Conservation (phyloP, 164 flowering plant genomes). For the Magnolia officinalis region DNA sequence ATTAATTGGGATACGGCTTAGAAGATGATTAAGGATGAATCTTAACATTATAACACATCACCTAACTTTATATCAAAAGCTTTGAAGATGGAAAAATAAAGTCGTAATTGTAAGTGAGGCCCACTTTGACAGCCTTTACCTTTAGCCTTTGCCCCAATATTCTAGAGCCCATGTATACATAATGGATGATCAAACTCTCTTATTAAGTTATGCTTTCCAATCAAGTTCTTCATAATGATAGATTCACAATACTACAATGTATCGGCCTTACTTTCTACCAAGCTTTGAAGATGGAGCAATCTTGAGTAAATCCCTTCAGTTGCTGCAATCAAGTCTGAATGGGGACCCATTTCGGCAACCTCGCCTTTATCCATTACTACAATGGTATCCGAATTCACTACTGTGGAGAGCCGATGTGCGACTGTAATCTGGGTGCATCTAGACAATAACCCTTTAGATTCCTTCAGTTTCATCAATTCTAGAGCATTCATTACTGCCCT, state of each 20-base stretch:
- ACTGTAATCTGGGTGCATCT: constrained; percentile 51
- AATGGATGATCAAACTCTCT: not conserved
- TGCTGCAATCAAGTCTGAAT: constrained; percentile 32
- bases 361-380: constrained; percentile 65
- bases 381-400: constrained; percentile 52
- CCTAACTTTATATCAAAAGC: not conserved
- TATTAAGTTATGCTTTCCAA: not conserved
- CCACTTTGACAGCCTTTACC: not conserved
- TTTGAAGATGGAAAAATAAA: not conserved
- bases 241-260: not conserved
- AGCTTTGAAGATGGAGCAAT: constrained; percentile 41
- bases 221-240: not conserved
- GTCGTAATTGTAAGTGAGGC: not conserved
- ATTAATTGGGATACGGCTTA: too few relatives aligned
- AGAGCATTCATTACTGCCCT: constrained; percentile 44
- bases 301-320: constrained; percentile 53
- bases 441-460: constrained; percentile 13
- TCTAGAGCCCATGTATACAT: not conserved
- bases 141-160: not conserved
- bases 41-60: not conserved
- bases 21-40: too few relatives aligned
- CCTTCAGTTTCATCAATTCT: constrained; percentile 25
- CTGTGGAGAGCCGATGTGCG: constrained; percentile 68
- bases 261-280: constrained; percentile 10
- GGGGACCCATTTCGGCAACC: constrained; percentile 61